Percentiles rank a stretch among this genome's conserved stretches.
Conservation (phyloP, 2,329 filamentous ascomycete genomes). For the Colletotrichum sp. region DNA sequence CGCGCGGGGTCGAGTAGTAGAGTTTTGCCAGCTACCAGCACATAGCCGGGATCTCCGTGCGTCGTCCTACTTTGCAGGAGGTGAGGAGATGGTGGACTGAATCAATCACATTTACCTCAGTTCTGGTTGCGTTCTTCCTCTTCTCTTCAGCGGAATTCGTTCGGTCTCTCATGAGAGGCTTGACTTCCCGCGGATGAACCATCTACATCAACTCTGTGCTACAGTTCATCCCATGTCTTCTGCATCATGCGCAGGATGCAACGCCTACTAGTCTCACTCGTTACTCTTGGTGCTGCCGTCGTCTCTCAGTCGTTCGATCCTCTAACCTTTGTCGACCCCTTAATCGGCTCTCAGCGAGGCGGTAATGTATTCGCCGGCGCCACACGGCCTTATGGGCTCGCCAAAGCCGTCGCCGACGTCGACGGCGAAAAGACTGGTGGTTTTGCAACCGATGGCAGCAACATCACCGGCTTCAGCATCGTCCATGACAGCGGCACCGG, state of each 20-base stretch:
- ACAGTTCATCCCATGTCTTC: neutral
- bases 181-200: neutral
- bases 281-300: slow-evolving; percentile 26
- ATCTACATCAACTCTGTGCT: neutral
- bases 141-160: neutral
- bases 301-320: slow-evolving; percentile 21
- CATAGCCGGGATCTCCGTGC: neutral
- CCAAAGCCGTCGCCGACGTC: slow-evolving; percentile 61
- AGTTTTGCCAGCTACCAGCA: neutral
- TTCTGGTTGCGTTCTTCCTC: neutral
- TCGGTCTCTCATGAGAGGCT: neutral
- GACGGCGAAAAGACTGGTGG: slow-evolving; percentile 49
- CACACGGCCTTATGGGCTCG: slow-evolving; percentile 59
- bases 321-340: slow-evolving; percentile 39
- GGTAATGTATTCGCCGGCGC: slow-evolving; percentile 65
- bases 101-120: neutral
- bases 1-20: neutral
- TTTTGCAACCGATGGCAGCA: slow-evolving; percentile 50
- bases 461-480: slow-evolving; percentile 56
- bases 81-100: neutral
- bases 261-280: neutral
- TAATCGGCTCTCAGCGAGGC: slow-evolving; percentile 61
- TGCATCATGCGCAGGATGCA: neutral
- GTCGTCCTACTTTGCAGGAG: neutral
- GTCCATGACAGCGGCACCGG: slow-evolving; percentile 45